These are phyloP conservation scores for Flaveria linearis DNA, from an alignment of 129 eudicot species.

Conservation along the genomic window DNA sequence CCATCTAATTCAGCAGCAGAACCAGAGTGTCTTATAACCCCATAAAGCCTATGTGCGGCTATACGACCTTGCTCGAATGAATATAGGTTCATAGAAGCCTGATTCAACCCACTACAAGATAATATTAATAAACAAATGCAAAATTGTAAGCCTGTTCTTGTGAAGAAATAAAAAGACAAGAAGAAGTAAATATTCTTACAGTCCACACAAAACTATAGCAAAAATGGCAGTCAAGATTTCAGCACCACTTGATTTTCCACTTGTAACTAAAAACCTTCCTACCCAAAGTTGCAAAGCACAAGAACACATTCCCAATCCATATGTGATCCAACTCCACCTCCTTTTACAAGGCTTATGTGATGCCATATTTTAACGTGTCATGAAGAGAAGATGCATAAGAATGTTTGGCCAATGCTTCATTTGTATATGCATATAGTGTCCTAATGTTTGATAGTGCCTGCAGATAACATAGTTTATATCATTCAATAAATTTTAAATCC, in stretches of 20 bases:
- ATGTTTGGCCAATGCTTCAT: constrained; percentile 60
- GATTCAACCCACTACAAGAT: constrained; percentile 51
- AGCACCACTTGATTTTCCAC: constrained; percentile 53
- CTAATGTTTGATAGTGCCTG: constrained; percentile 61
- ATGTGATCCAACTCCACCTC: constrained; percentile 61
- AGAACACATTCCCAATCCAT: constrained; percentile 63
- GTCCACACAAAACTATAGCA: constrained; percentile 55
- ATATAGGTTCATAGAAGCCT: constrained; percentile 50
- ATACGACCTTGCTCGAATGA: constrained; percentile 70
- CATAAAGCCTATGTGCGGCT: constrained; percentile 65
- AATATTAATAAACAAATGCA: constrained; percentile 21
- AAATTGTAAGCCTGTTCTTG: neutral
- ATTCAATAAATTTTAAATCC: neutral
- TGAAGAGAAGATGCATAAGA: constrained; percentile 64
- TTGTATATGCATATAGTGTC: constrained; percentile 59
- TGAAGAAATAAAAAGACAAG: neutral
- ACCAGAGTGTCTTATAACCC: constrained; percentile 54
- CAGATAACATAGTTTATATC: constrained; percentile 1
- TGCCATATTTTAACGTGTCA: constrained; percentile 58
- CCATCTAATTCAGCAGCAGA: constrained; percentile 48
- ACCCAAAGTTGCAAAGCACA: constrained; percentile 74
- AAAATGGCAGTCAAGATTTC: constrained; percentile 57
- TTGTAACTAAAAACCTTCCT: constrained; percentile 52
- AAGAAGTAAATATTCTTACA: constrained; percentile 38
- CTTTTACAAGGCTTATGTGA: constrained; percentile 61